These are phyloP conservation scores for Adansonia gregorii DNA, from an alignment of 441 rosid species.

Conservation along the genomic window DNA sequence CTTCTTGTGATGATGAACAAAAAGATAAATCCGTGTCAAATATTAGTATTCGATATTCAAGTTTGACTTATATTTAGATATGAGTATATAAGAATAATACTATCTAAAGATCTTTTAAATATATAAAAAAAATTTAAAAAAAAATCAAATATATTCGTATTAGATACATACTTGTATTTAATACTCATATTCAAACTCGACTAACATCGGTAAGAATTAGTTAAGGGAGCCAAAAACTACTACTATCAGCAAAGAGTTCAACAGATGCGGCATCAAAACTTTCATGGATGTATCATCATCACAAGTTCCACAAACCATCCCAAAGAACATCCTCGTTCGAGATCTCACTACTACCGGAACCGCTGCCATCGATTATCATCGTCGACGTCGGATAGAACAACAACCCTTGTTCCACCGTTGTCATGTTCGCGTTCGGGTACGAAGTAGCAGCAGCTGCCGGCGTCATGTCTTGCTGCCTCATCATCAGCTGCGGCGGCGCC, in stretches of 20 bases:
- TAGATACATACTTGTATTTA: too few relatives aligned
- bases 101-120: too few relatives aligned
- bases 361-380: conserved; percentile 31
- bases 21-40: too few relatives aligned
- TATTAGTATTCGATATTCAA: too few relatives aligned
- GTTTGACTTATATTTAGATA: too few relatives aligned
- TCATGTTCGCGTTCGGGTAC: conserved; percentile 22
- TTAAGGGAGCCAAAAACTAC: conserved; percentile 15
- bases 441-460: background rate
- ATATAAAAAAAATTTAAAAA: too few relatives aligned
- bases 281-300: conserved; percentile 48
- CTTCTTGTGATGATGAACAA: background rate
- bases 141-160: too few relatives aligned
- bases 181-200: too few relatives aligned
- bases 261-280: conserved; percentile 43
- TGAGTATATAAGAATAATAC: too few relatives aligned
- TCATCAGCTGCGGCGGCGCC: conserved; percentile 30
- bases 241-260: conserved; percentile 15
- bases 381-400: conserved; percentile 8
- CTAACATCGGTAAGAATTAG: too few relatives aligned
- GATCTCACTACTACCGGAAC: conserved; percentile 32
- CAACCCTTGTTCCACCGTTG: conserved; percentile 40
- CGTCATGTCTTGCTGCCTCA: conserved; percentile 38
- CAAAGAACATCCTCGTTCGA: conserved; percentile 55
- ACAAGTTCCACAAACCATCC: conserved; percentile 71